Base-by-base conservation (phyloP, 163 green algal genomes). In the Coccomyxa subellipsoidea region DNA sequence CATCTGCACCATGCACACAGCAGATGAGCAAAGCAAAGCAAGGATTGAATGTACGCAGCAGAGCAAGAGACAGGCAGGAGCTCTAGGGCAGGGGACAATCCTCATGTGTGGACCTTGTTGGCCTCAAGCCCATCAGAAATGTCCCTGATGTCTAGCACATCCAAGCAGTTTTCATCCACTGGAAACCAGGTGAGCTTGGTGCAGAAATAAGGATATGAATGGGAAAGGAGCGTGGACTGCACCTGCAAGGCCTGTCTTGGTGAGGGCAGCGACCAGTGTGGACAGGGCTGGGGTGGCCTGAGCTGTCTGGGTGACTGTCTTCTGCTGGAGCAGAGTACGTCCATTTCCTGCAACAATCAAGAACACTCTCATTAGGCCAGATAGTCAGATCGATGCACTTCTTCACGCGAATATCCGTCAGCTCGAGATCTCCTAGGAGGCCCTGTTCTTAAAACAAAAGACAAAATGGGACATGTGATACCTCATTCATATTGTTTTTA, bases 201-300 rank as follows among this genome's bases (percentile, higher is more conserved):
- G n/a, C n/a, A n/a, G n/a, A n/a, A n/a, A n/a, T n/a, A n/a, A n/a
- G n/a, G n/a, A n/a, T n/a, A n/a, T n/a, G n/a, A n/a, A n/a, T n/a
- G n/a, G n/a, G n/a, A n/a, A n/a, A n/a, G n/a, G n/a, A n/a, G n/a
- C n/a, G n/a, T n/a, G n/a, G n/a, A n/a, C n/a, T n/a, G 27, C 8
- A 73, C 66, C 66, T 73, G 66, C 66, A 32, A 73, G 66, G 66
- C 66, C 66, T 35, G 66, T n/a, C 66, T 73, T 73, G 27, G 66
- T 73, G 66, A 73, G 66, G 66, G 66, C 66, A n/a, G 66, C n/a
- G 18, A 73, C 66, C 10, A 73, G 66, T 4, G 66, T 73, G 66
- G 66, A 73, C 29, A 73, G 8, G 8, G 31, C 66, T 18, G 66
- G 66, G 27, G 2, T 73, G 21, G 2, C 66, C 27, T 73, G 66